Conservation (phyloP, 306 rosid genomes). For the Quillaja saponaria region DNA sequence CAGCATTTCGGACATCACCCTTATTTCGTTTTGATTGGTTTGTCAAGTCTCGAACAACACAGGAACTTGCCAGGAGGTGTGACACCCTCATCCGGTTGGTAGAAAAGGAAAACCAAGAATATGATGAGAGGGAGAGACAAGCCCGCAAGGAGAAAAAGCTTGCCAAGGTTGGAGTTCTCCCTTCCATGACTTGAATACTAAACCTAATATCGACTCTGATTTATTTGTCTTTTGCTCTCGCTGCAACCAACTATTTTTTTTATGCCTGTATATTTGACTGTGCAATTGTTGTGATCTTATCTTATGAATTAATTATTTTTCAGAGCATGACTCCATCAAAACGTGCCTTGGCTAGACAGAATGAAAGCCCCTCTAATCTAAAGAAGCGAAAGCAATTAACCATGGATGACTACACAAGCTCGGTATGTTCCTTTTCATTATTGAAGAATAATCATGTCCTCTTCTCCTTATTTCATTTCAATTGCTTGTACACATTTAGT, state of each 20-base stretch:
- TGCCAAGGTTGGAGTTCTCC: slow-evolving; percentile 66
- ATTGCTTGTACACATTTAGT: slow-evolving; percentile 19
- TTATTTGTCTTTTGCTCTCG: too few relatives aligned
- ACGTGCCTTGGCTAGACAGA: slow-evolving; percentile 70
- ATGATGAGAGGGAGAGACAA: slow-evolving; percentile 95
- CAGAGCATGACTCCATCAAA: slow-evolving; percentile 91
- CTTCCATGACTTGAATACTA: slow-evolving; percentile 4
- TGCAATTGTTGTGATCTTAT: not conserved
- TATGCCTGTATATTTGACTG: too few relatives aligned
- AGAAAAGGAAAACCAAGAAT: slow-evolving; percentile 98
- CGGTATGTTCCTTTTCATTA: slow-evolving; percentile 45
- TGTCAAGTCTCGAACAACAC: slow-evolving; percentile 97
- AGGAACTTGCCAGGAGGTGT: slow-evolving; percentile 97
- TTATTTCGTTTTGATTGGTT: slow-evolving; percentile 99
- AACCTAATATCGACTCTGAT: not conserved
- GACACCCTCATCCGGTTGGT: slow-evolving; percentile 91
- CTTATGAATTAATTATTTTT: not conserved
- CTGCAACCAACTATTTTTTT: too few relatives aligned
- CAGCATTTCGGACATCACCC: slow-evolving; percentile 94
- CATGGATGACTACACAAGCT: slow-evolving; percentile 69
- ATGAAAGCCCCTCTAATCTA: slow-evolving; percentile 60
- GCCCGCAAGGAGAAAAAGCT: slow-evolving; percentile 99
- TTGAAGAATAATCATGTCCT: slow-evolving; percentile 1
- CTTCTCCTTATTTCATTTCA: not conserved
- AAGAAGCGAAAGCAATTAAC: slow-evolving; percentile 89